Percentiles rank a stretch among this genome's conserved stretches.
Evolutionary conservation across 345 rosid genomes (phyloP).

Genomic region (Salix udensis): DNA sequence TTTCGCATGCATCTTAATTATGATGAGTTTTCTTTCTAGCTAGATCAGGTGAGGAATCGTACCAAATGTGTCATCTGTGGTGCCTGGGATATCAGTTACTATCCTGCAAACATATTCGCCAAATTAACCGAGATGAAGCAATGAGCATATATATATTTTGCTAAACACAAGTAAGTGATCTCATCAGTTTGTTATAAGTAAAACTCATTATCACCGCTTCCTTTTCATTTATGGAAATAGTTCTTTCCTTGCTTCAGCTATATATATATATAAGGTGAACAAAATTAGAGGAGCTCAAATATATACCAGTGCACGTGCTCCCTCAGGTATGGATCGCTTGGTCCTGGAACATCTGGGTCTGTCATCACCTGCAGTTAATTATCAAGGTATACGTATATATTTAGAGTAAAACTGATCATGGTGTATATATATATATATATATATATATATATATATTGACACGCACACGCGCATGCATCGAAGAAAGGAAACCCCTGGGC

Average conservation of each 20-base stretch:
- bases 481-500: not conserved
- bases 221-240: not conserved
- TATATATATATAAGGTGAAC: not conserved
- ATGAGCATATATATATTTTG: not conserved
- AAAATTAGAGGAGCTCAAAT: not conserved
- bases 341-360: constrained; percentile 98
- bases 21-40: not conserved
- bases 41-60: constrained; percentile 17
- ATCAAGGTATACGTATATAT: not conserved
- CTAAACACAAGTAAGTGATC: not conserved
- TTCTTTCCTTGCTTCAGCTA: not conserved
- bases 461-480: not conserved
- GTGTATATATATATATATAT: too few relatives aligned
- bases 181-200: too few relatives aligned
- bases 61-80: constrained; percentile 91
- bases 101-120: constrained; percentile 46
- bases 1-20: too few relatives aligned
- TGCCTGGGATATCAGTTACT: constrained; percentile 95
- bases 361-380: constrained; percentile 67
- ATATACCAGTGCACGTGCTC: constrained; percentile 92
- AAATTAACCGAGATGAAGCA: constrained; percentile 14
- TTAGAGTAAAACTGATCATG: not conserved
- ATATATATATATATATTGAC: too few relatives aligned
- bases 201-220: not conserved
- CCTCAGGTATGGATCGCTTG: constrained; percentile 89